Evolutionary conservation across 768 basidiomycete genomes (phyloP).

Genomic region (Lentinula guzmanii): DNA sequence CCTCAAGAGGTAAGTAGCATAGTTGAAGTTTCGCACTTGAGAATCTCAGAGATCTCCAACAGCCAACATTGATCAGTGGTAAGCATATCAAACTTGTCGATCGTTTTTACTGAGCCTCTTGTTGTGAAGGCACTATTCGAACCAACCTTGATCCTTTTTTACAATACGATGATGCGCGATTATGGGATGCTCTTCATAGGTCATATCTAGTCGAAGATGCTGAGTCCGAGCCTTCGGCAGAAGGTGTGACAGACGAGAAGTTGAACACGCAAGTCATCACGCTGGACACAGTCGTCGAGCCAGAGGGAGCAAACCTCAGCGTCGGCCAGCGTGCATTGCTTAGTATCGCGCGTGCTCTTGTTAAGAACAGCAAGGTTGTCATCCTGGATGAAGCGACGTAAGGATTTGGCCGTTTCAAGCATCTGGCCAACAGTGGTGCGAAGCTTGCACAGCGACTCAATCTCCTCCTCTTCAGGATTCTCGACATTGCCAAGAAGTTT

Average conservation of each 20-base stretch:
- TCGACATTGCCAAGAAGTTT: no score
- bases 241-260: neutral
- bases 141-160: constrained; percentile 57
- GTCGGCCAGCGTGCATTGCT: constrained; percentile 54
- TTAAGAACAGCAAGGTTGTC: constrained; percentile 55
- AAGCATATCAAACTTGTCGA: constrained; percentile 18
- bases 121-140: constrained; percentile 42
- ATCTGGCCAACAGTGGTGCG: no score
- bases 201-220: constrained; percentile 34
- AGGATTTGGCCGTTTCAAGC: no score
- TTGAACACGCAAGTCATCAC: constrained; percentile 32
- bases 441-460: no score
- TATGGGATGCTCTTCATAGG: constrained; percentile 69
- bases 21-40: neutral
- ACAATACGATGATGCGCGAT: constrained; percentile 53
- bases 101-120: neutral
- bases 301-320: constrained; percentile 59
- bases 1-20: constrained; percentile 52
- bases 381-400: constrained; percentile 58
- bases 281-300: constrained; percentile 55
- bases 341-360: constrained; percentile 60
- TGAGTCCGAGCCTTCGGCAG: constrained; percentile 11
- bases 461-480: no score
- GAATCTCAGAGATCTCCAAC: constrained; percentile 4
- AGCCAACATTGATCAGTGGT: constrained; percentile 57